Conservation (phyloP, 768 basidiomycete species). For the Pholiota microspora region DNA sequence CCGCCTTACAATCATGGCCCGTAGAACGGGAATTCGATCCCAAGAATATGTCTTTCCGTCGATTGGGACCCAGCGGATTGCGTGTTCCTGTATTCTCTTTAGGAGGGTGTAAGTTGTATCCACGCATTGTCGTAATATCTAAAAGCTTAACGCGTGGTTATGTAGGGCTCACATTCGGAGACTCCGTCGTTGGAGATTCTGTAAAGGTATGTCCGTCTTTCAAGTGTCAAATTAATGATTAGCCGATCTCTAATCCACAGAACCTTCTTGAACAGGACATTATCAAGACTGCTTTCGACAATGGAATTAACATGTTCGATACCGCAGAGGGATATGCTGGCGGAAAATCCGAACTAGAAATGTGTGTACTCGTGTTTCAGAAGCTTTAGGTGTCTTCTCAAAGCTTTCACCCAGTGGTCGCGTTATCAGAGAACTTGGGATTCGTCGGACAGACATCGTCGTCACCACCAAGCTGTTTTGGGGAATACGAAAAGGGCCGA, state of each 20-base stretch:
- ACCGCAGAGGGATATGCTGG: constrained; percentile 60
- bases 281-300: constrained; percentile 69
- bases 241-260: too few relatives aligned
- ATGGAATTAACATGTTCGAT: constrained; percentile 72
- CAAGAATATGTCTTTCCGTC: constrained; percentile 58
- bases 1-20: constrained; percentile 23
- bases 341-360: constrained; percentile 70
- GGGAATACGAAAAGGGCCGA: constrained; percentile 56
- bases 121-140: not conserved
- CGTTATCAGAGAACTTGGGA: constrained; percentile 69
- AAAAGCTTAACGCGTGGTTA: not conserved
- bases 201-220: constrained; percentile 45
- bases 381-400: not conserved
- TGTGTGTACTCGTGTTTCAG: constrained; percentile 35
- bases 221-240: not conserved
- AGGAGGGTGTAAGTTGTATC: constrained; percentile 52
- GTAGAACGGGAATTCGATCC: constrained; percentile 39
- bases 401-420: constrained; percentile 42
- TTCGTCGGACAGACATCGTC: constrained; percentile 62
- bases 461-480: constrained; percentile 78
- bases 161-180: constrained; percentile 55
- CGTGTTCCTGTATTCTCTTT: constrained; percentile 67
- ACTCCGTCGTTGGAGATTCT: constrained; percentile 60
- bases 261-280: too few relatives aligned
- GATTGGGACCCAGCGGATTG: constrained; percentile 60